Conservation (phyloP, 78 protist species). For the Polysphondylium violaceum region DNA sequence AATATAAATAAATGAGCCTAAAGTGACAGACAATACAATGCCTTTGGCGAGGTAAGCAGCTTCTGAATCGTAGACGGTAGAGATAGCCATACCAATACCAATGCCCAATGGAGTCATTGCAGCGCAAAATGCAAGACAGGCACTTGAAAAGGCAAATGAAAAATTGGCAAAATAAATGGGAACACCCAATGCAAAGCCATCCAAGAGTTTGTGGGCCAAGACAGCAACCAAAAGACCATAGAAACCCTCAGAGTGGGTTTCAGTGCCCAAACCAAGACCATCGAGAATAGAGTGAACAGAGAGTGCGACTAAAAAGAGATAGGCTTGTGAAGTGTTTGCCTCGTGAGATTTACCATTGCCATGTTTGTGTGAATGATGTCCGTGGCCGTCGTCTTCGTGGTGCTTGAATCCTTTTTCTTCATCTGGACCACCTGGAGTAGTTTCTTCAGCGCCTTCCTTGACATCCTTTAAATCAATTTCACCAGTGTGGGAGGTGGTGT, state of each 20-base stretch:
- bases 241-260: conserved; percentile 23
- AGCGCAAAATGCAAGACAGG: conserved; percentile 25
- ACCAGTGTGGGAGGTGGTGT: conserved; percentile 12
- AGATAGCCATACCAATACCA: conserved; percentile 73
- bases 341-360: conserved; percentile 8
- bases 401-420: not conserved
- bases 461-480: not conserved
- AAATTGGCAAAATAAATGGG: conserved; percentile 44
- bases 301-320: conserved; percentile 34
- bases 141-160: not conserved
- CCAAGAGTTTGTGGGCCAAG: conserved; percentile 42
- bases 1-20: conserved; percentile 55
- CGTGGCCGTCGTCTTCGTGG: not conserved
- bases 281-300: conserved; percentile 56
- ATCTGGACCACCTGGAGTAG: not conserved
- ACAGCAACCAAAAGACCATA: conserved; percentile 68
- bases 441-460: not conserved
- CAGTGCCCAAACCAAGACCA: conserved; percentile 67
- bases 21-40: conserved; percentile 39
- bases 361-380: not conserved
- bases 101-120: conserved; percentile 76
- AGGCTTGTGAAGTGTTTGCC: conserved; percentile 22
- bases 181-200: conserved; percentile 63
- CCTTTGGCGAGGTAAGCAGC: conserved; percentile 24
- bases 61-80: not conserved